Conservation (phyloP, 345 rosid species). For the Bretschneidera sinensis region DNA sequence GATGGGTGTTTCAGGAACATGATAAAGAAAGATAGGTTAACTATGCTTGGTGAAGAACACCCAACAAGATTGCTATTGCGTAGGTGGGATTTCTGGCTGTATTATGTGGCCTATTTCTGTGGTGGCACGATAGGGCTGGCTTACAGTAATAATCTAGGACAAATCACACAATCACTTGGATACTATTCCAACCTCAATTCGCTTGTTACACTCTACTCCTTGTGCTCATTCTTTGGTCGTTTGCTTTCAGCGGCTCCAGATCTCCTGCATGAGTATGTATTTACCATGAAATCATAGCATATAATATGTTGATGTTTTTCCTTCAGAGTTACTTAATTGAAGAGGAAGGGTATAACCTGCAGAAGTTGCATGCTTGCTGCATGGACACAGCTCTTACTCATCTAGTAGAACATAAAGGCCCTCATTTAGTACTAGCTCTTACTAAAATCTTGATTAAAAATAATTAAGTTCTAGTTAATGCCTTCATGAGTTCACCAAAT, state of each 20-base stretch:
- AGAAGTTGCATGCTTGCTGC: background rate
- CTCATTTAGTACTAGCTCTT: too few relatives aligned
- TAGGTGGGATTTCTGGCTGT: constrained; percentile 79
- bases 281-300: constrained; percentile 2
- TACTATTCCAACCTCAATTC: constrained; percentile 28
- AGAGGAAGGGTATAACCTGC: too few relatives aligned
- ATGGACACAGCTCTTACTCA: background rate
- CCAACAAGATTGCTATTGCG: constrained; percentile 40
- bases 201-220: constrained; percentile 63
- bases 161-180: constrained; percentile 75
- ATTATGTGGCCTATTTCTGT: constrained; percentile 63
- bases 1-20: constrained; percentile 24
- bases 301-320: too few relatives aligned
- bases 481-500: too few relatives aligned
- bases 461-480: too few relatives aligned
- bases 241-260: constrained; percentile 82
- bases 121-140: constrained; percentile 82
- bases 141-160: constrained; percentile 83
- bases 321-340: background rate
- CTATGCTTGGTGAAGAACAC: constrained; percentile 73
- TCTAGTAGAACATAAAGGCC: background rate
- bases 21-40: constrained; percentile 42
- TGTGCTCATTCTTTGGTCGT: constrained; percentile 84
- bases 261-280: constrained; percentile 59
- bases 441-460: too few relatives aligned